phyloP scores from a whole-genome alignment of 2,329 filamentous ascomycete species.

The Lachnum nothofagi region DNA sequence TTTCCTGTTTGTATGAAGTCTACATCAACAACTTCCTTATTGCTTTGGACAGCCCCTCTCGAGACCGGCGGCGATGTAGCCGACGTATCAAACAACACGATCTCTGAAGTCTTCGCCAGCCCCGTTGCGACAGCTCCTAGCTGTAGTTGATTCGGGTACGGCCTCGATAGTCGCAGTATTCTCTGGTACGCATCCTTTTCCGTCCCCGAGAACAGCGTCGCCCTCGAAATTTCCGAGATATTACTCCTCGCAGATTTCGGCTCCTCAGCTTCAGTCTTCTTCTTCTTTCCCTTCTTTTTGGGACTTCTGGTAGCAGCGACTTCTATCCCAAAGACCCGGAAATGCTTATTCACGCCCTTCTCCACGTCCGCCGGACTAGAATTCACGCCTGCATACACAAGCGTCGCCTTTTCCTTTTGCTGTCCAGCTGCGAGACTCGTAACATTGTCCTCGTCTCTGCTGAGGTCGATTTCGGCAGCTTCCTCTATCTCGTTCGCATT shows the following conservation, averaged over 20 bases:
- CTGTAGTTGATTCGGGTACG: slow-evolving; percentile 49
- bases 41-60: slow-evolving; percentile 47
- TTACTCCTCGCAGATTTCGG: slow-evolving; percentile 32
- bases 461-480: slow-evolving; percentile 70
- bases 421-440: slow-evolving; percentile 71
- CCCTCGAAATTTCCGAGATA: slow-evolving; percentile 49
- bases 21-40: slow-evolving; percentile 60
- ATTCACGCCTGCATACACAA: slow-evolving; percentile 75
- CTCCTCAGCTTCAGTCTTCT: slow-evolving; percentile 30
- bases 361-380: slow-evolving; percentile 67
- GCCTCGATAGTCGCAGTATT: slow-evolving; percentile 50
- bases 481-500: slow-evolving; percentile 44
- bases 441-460: slow-evolving; percentile 81
- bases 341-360: slow-evolving; percentile 76
- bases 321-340: slow-evolving; percentile 66
- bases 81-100: slow-evolving; percentile 70
- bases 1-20: slow-evolving; percentile 61
- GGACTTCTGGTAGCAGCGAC: slow-evolving; percentile 12
- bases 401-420: slow-evolving; percentile 50
- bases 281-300: slow-evolving; percentile 32
- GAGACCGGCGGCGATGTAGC: slow-evolving; percentile 45
- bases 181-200: slow-evolving; percentile 55
- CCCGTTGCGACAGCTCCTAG: slow-evolving; percentile 77
- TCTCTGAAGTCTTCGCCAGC: slow-evolving; percentile 67
- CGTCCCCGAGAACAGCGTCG: slow-evolving; percentile 47